These are phyloP conservation scores for Magnusiomyces suaveolens DNA, from an alignment of 1,139 yeast genomes.

Conservation along the genomic window DNA sequence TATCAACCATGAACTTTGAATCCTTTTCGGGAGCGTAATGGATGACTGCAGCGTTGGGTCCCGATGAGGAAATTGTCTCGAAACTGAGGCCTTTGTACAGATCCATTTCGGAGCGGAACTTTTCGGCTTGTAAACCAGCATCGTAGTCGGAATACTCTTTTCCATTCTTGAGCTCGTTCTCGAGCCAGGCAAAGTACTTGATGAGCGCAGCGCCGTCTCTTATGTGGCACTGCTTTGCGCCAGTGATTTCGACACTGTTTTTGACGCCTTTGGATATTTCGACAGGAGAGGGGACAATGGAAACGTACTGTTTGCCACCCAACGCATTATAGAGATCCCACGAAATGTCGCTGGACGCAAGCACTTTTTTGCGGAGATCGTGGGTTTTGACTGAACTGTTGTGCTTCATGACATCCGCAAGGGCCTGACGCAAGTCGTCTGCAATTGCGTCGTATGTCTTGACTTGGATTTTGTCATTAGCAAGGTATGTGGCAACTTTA, in stretches of 20 bases:
- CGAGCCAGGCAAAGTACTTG: conserved; percentile 81
- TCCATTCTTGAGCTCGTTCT: conserved; percentile 45
- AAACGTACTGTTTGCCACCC: conserved; percentile 37
- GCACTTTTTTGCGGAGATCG: conserved; percentile 31
- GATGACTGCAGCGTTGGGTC: conserved; percentile 85
- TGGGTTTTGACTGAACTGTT: conserved; percentile 13
- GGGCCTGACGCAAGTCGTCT: conserved; percentile 26
- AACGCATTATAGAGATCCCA: conserved; percentile 68
- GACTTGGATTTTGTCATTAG: conserved; percentile 24
- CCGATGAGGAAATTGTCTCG: conserved; percentile 86
- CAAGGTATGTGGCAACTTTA: conserved; percentile 30
- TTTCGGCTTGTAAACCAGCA: conserved; percentile 60
- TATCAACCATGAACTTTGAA: conserved; percentile 58
- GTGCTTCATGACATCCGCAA: conserved; percentile 31
- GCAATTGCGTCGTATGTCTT: conserved; percentile 31
- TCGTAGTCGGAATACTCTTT: conserved; percentile 63
- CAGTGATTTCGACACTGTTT: conserved; percentile 60
- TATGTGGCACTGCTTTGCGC: conserved; percentile 69
- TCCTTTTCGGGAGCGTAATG: conserved; percentile 74
- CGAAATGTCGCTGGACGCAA: conserved; percentile 58
- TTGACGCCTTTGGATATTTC: conserved; percentile 71
- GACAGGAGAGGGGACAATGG: conserved; percentile 47
- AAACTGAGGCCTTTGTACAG: conserved; percentile 77
- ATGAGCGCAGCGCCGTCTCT: conserved; percentile 81
- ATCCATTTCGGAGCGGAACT: conserved; percentile 46